These are phyloP conservation scores for Galeopsis tetrahit DNA, from an alignment of 257 asterid species.

Conservation along the genomic window DNA sequence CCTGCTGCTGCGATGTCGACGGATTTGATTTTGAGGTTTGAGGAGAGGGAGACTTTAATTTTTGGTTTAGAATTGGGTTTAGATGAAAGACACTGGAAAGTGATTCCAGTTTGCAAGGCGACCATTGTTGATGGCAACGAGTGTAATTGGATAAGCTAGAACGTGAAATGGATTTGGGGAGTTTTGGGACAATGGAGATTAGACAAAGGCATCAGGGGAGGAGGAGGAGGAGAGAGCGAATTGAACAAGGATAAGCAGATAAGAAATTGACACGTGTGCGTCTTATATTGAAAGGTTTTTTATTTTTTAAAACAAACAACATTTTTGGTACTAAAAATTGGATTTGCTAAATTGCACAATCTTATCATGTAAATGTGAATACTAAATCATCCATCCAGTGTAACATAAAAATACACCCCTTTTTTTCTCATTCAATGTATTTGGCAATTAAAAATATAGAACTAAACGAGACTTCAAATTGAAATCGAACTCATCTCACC, in stretches of 20 bases:
- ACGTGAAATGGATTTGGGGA: not conserved
- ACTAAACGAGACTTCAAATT: not conserved
- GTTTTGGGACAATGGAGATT: constrained; percentile 28
- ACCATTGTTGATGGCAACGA: constrained; percentile 50
- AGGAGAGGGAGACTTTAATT: constrained; percentile 50
- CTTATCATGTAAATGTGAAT: not conserved
- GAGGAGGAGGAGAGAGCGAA: not conserved
- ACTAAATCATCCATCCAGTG: not conserved
- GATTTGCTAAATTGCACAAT: no score
- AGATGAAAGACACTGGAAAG: constrained; percentile 50
- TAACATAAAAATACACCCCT: not conserved
- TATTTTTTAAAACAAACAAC: no score
- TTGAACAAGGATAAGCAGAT: constrained; percentile 5
- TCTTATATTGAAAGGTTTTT: no score
- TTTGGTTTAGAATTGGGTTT: constrained; percentile 40
- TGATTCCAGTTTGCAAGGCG: constrained; percentile 68
- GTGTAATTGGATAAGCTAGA: constrained; percentile 5
- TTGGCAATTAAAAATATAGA: not conserved
- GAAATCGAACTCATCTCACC: constrained; percentile 5
- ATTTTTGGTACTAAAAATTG: not conserved
- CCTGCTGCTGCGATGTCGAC: constrained; percentile 50
- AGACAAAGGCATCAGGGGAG: not conserved
- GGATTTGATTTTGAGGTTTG: constrained; percentile 48
- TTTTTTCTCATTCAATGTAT: not conserved
- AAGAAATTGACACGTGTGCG: constrained; percentile 20